These are phyloP conservation scores for Schwanniomyces sp. DNA, from an alignment of 805 yeast species.

Conservation along the genomic window DNA sequence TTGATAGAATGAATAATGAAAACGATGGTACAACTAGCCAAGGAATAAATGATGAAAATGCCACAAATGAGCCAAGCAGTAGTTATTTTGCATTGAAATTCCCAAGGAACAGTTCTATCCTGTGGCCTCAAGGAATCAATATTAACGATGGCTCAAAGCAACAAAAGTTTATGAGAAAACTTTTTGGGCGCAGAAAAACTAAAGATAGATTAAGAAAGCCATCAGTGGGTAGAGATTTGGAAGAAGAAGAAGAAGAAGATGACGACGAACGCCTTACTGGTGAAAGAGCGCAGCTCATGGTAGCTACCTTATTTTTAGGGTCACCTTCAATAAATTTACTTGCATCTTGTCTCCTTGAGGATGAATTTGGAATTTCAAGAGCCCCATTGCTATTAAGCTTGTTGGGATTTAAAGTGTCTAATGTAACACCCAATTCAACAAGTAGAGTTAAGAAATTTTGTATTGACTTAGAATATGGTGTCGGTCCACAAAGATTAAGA, in stretches of 20 bases:
- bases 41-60: not conserved
- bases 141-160: slow-evolving; percentile 14
- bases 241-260: slow-evolving; percentile 11
- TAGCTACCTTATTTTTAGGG: slow-evolving; percentile 55
- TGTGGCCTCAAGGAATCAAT: not conserved
- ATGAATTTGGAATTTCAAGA: slow-evolving; percentile 72
- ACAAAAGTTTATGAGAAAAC: slow-evolving; percentile 17
- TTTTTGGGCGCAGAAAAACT: slow-evolving; percentile 24
- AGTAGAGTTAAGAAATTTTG: slow-evolving; percentile 50
- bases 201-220: slow-evolving; percentile 21
- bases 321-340: slow-evolving; percentile 73
- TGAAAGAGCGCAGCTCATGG: slow-evolving; percentile 33
- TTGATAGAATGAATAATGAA: not conserved
- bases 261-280: slow-evolving; percentile 30
- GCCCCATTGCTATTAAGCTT: slow-evolving; percentile 81
- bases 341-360: slow-evolving; percentile 72
- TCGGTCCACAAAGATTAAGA: slow-evolving; percentile 70
- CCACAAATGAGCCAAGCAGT: slow-evolving; percentile 2
- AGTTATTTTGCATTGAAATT: slow-evolving; percentile 3
- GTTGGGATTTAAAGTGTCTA: slow-evolving; percentile 63
- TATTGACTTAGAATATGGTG: slow-evolving; percentile 86
- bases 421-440: slow-evolving; percentile 39
- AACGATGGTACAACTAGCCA: not conserved
- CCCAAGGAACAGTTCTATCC: not conserved
- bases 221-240: slow-evolving; percentile 13